Evolutionary conservation across 352 stramenopile genomes (phyloP).

Genomic region (Blastocystis sp.): DNA sequence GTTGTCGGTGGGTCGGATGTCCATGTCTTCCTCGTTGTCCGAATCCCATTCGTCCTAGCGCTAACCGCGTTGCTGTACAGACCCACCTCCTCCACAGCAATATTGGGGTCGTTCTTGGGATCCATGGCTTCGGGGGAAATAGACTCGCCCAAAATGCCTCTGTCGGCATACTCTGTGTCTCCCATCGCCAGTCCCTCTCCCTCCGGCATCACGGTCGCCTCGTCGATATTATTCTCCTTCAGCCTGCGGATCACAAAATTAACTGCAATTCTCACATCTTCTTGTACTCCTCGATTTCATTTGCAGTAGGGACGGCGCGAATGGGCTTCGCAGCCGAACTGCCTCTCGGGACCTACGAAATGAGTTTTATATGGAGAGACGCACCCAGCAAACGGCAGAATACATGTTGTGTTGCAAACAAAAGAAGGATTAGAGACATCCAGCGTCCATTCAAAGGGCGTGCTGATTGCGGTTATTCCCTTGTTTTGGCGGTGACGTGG

Average conservation of each 20-base stretch:
- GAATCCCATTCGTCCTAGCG: conserved; percentile 50
- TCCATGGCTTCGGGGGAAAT: conserved; percentile 49
- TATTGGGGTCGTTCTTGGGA: conserved; percentile 49
- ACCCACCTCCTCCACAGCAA: conserved; percentile 22
- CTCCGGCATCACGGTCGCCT: conserved; percentile 6
- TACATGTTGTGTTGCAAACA: conserved; percentile 51
- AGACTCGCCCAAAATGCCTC: conserved; percentile 27
- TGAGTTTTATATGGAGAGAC: too few relatives aligned
- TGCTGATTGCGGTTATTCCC: background rate
- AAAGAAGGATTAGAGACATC: background rate
- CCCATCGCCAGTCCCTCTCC: conserved; percentile 6
- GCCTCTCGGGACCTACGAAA: conserved; percentile 50
- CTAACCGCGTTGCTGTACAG: background rate
- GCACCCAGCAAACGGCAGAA: conserved; percentile 69
- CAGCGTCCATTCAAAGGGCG: background rate
- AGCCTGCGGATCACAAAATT: background rate
- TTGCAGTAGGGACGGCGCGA: conserved; percentile 46
- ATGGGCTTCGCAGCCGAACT: conserved; percentile 57
- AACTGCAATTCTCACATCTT: conserved; percentile 13
- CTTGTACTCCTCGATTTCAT: conserved; percentile 67
- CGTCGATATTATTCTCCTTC: conserved; percentile 10
- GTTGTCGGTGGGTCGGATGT: conserved; percentile 81
- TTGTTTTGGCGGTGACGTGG: background rate
- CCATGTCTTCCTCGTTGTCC: conserved; percentile 77
- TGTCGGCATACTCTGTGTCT: background rate